Evolutionary conservation across 2,329 filamentous ascomycete species (phyloP).

Genomic region (Fusarium sarcochroum): DNA sequence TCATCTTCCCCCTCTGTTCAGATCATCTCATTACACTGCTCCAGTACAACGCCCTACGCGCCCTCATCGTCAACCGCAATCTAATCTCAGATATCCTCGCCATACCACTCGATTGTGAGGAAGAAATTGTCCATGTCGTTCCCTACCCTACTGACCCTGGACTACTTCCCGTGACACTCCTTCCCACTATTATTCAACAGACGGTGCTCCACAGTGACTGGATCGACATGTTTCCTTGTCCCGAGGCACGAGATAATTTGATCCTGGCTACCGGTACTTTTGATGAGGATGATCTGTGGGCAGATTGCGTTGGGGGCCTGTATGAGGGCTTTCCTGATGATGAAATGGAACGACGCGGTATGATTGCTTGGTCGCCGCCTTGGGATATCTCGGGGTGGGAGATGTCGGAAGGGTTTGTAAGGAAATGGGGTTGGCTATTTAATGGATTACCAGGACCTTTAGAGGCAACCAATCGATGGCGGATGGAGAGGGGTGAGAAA

Average conservation of each 20-base stretch:
- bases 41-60: conserved; percentile 32
- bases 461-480: conserved; percentile 40
- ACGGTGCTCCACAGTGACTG: conserved; percentile 27
- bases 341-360: conserved; percentile 56
- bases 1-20: conserved; percentile 14
- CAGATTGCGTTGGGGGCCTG: conserved; percentile 58
- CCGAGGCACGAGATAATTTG: conserved; percentile 11
- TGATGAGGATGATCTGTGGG: conserved; percentile 60
- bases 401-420: conserved; percentile 38
- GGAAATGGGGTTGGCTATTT: conserved; percentile 43
- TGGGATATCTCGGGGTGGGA: conserved; percentile 45
- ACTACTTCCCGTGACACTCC: conserved; percentile 1
- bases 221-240: conserved; percentile 27
- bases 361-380: conserved; percentile 58
- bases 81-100: conserved; percentile 18
- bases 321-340: conserved; percentile 61
- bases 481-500: conserved; percentile 25
- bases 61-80: conserved; percentile 24
- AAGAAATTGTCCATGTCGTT: conserved; percentile 16
- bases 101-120: conserved; percentile 25
- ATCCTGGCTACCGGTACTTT: conserved; percentile 42
- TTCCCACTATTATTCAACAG: conserved; percentile 28
- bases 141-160: conserved; percentile 15
- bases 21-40: conserved; percentile 35
- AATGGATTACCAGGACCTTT: conserved; percentile 19